Evolutionary conservation across 139 green algal genomes (phyloP).

Genomic region (Chlorella sp.): DNA sequence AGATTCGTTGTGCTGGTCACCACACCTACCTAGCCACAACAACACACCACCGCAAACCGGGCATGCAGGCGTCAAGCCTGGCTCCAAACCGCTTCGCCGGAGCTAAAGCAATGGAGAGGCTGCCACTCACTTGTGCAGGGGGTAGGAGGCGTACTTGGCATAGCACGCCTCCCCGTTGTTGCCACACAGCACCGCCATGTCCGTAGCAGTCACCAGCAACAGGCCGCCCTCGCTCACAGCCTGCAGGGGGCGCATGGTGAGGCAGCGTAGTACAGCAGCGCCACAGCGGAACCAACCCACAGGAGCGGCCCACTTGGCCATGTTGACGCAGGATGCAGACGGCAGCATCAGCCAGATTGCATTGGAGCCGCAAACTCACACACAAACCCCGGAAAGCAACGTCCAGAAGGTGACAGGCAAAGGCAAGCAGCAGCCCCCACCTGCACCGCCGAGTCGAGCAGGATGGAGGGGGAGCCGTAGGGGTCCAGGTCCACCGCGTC

Average conservation of each 20-base stretch:
- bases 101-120: neutral
- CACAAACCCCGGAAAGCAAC: too few relatives aligned
- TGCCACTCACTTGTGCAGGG: constrained; percentile 72
- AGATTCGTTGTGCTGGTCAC: too few relatives aligned
- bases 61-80: too few relatives aligned
- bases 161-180: constrained; percentile 94
- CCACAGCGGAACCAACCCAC: neutral
- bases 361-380: too few relatives aligned
- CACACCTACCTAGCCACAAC: too few relatives aligned
- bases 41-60: too few relatives aligned
- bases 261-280: neutral
- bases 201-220: constrained; percentile 95
- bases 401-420: too few relatives aligned
- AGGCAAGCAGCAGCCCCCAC: neutral
- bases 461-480: constrained; percentile 91
- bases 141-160: constrained; percentile 94
- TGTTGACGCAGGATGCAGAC: too few relatives aligned
- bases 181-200: constrained; percentile 98
- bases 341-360: too few relatives aligned
- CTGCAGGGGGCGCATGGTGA: neutral
- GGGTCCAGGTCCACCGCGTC: constrained; percentile 97
- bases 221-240: constrained; percentile 91
- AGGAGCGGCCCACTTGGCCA: too few relatives aligned
- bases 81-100: too few relatives aligned
- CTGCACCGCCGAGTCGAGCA: constrained; percentile 95